Percentiles rank a stretch among this genome's conserved stretches.
Evolutionary conservation across 2,329 filamentous ascomycete species (phyloP).

Genomic region (Ascochyta rabiei): DNA sequence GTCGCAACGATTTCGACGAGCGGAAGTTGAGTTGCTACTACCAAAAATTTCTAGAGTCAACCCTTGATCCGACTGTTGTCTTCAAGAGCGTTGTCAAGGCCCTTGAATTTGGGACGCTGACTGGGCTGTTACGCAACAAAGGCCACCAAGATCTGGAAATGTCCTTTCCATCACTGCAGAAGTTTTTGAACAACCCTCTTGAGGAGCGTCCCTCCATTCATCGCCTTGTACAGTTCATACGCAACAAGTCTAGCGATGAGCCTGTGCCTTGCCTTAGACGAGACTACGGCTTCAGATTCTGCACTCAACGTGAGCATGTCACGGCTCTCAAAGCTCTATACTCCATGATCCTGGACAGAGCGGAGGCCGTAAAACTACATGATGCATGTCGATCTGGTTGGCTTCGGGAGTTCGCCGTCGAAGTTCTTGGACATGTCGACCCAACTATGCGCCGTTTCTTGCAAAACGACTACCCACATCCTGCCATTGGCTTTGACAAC

Average conservation of each 20-base stretch:
- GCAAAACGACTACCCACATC: conserved; percentile 13
- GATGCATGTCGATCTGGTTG: conserved; percentile 10
- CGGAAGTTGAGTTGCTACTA: conserved; percentile 17
- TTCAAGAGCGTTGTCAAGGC: conserved; percentile 21
- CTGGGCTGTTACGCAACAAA: conserved; percentile 13
- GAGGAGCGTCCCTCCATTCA: conserved; percentile 18
- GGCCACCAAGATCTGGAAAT: conserved; percentile 2
- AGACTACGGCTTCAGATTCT: conserved; percentile 29
- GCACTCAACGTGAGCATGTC: conserved; percentile 24
- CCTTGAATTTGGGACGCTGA: conserved; percentile 3
- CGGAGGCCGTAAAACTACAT: conserved; percentile 16
- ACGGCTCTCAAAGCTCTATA: conserved; percentile 24
- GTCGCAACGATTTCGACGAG: conserved; percentile 9
- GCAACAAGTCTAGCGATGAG: background rate
- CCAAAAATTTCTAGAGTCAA: conserved; percentile 6
- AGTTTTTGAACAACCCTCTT: conserved; percentile 16
- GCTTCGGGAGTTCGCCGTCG: conserved; percentile 9
- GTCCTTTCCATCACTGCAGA: conserved; percentile 8
- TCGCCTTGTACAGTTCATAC: conserved; percentile 26
- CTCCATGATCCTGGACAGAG: conserved; percentile 3
- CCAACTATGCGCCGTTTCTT: conserved; percentile 8
- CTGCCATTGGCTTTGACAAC: conserved; percentile 15
- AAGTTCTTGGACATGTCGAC: background rate
- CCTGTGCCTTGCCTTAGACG: conserved; percentile 14
- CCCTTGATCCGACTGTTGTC: background rate